Conservation (phyloP, 1,139 yeast species). For the Suhomyces chickasaworum region DNA sequence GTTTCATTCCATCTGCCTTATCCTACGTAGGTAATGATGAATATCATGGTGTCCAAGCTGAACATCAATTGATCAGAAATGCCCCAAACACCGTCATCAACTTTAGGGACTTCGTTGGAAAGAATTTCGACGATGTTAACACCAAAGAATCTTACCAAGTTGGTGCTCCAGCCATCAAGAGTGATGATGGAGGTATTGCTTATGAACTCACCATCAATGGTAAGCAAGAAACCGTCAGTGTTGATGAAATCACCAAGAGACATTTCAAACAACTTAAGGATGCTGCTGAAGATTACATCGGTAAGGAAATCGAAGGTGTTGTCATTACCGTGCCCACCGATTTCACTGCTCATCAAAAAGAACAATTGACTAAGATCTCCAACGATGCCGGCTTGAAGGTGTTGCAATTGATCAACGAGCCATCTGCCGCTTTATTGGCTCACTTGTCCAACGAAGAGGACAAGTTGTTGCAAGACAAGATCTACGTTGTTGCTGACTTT, state of each 20-base stretch:
- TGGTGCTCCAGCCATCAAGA: conserved; percentile 75
- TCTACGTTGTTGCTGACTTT: conserved; percentile 91
- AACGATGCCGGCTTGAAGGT: conserved; percentile 75
- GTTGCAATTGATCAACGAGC: conserved; percentile 88
- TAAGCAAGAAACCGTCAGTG: conserved; percentile 51
- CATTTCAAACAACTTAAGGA: conserved; percentile 79
- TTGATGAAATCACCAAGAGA: conserved; percentile 79
- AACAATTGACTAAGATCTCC: conserved; percentile 63
- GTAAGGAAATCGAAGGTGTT: conserved; percentile 76
- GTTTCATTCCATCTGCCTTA: conserved; percentile 90
- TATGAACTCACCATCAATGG: conserved; percentile 60
- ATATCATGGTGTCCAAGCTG: conserved; percentile 96
- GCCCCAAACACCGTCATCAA: conserved; percentile 83
- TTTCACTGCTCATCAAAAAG: conserved; percentile 73
- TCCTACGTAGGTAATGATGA: conserved; percentile 94
- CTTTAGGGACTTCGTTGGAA: conserved; percentile 92
- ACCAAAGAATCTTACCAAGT: conserved; percentile 53
- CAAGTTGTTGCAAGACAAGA: conserved; percentile 65
- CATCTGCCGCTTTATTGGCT: conserved; percentile 88
- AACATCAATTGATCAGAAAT: conserved; percentile 89
- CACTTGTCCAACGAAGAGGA: conserved; percentile 60
- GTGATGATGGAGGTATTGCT: conserved; percentile 66
- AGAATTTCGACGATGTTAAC: conserved; percentile 69
- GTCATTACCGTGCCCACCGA: conserved; percentile 93
- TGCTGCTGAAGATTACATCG: conserved; percentile 93